These are phyloP conservation scores for Acephala macrosclerotiorum DNA, from an alignment of 2,329 filamentous ascomycete species.

Conservation along the genomic window DNA sequence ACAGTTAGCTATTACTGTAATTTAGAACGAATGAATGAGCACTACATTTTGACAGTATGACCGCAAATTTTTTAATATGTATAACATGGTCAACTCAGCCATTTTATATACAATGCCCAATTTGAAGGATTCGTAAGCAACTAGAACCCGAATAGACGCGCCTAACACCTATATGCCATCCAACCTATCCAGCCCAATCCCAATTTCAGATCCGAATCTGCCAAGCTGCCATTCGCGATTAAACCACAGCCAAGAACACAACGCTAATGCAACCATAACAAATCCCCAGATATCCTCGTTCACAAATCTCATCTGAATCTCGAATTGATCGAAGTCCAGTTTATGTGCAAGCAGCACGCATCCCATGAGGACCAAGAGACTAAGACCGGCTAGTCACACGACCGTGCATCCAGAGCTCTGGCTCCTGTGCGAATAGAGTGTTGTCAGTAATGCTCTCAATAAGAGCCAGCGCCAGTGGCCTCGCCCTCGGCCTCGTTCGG, in stretches of 20 bases:
- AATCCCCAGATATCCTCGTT: background rate
- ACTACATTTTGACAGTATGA: background rate
- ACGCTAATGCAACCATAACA: slow-evolving; percentile 8
- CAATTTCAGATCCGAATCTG: background rate
- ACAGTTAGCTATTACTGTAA: too few relatives aligned
- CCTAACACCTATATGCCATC: slow-evolving; percentile 1
- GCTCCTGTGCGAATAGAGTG: slow-evolving; percentile 22
- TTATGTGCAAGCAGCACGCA: background rate
- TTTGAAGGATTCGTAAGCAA: background rate
- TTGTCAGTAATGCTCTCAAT: background rate
- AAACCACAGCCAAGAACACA: background rate
- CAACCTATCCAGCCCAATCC: background rate
- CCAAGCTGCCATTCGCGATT: background rate
- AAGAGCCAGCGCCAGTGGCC: background rate
- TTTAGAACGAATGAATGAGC: background rate
- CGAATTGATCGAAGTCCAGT: background rate
- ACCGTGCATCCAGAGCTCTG: slow-evolving; percentile 36
- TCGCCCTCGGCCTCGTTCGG: background rate
- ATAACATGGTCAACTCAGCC: background rate
- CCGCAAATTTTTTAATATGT: background rate
- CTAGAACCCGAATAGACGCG: background rate
- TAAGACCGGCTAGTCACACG: slow-evolving; percentile 39
- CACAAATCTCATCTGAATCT: background rate
- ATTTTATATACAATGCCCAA: background rate
- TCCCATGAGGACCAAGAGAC: slow-evolving; percentile 21